These are phyloP conservation scores for Passalora sequoiae DNA, from an alignment of 2,329 filamentous ascomycete species.

Conservation along the genomic window DNA sequence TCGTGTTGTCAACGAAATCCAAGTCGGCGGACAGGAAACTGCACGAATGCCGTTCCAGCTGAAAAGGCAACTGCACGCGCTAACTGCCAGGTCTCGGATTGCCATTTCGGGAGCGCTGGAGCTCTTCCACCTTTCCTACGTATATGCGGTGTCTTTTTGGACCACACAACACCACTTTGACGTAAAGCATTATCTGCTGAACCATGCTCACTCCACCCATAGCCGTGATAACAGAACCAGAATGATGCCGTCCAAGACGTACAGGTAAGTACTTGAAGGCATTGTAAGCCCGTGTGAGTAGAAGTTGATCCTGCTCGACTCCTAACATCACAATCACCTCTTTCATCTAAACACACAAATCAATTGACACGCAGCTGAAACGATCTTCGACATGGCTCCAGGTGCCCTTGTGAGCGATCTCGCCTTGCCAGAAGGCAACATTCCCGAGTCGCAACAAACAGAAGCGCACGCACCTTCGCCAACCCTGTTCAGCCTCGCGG, in stretches of 20 bases:
- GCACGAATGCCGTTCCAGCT: slow-evolving; percentile 6
- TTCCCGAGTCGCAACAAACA: slow-evolving; percentile 24
- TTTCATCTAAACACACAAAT: neutral
- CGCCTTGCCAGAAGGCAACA: slow-evolving; percentile 14
- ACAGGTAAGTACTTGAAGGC: slow-evolving; percentile 1
- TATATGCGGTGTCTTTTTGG: slow-evolving; percentile 1
- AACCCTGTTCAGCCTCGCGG: slow-evolving; percentile 23
- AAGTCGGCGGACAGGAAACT: slow-evolving; percentile 8
- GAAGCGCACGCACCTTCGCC: slow-evolving; percentile 22
- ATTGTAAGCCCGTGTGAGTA: neutral
- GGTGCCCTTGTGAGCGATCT: slow-evolving; percentile 25
- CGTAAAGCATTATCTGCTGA: neutral
- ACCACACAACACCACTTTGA: slow-evolving; percentile 3
- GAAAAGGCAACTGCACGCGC: slow-evolving; percentile 16
- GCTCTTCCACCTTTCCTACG: slow-evolving; percentile 2
- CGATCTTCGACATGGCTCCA: slow-evolving; percentile 18
- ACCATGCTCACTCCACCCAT: no score
- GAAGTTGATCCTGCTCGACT: neutral
- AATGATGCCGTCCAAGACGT: neutral
- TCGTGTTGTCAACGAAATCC: no score
- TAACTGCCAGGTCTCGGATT: slow-evolving; percentile 1
- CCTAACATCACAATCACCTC: neutral
- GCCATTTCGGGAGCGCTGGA: slow-evolving; percentile 1
- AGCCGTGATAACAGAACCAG: no score
- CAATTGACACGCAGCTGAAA: neutral